Base-by-base conservation (phyloP, 768 basidiomycete genomes). In the Leccinum pellstonianum region DNA sequence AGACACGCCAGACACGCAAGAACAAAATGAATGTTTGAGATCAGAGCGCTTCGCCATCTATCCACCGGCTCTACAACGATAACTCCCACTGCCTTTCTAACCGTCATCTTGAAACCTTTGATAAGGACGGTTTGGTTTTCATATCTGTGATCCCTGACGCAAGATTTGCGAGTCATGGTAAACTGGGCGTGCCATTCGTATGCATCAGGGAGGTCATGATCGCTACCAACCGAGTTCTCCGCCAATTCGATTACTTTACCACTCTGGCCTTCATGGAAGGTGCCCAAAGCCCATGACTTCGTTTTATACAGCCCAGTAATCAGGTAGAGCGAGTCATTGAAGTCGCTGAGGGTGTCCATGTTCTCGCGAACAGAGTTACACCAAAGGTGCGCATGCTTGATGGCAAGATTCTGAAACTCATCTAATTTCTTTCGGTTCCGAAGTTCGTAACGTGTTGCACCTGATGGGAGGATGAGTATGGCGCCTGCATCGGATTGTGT, bases 81-180 rank as follows among this genome's bases (percentile, higher is more conserved):
- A 0, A 1, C 0, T 23, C 23, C 47, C 21, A 4, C 14, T 29
- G 2, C 23, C 47, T 14, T 23, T 23, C 54, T 62, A 10, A 57
- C 50, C n/a, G 54, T 53, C 8, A 62, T 54, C 48, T 48, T 55
- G 53, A 64, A 62, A 3, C 63, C 61, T 23, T 47, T 47, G 19
- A 64, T 48, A n/a, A 64, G 14, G 17, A 64, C 14, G 4, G 63
- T 62, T 54, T 64, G 63, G 31, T 64, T 64, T 14, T 59, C 53
- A 4, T 47, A 14, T 23, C 23, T 23, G 23, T 23, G 3, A 23
- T 23, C 23, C 21, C 21, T 23, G 21, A 23, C 21, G 21, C 21
- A 23, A 23, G 21, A 10, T 17, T 33, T 52, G 6, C 0, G 31
- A 29, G 54, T 25, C 15, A 29, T 7, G 8, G 15, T 1, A 4